Conservation (phyloP, 768 basidiomycete genomes). For the Kwoniella dendrophila region DNA sequence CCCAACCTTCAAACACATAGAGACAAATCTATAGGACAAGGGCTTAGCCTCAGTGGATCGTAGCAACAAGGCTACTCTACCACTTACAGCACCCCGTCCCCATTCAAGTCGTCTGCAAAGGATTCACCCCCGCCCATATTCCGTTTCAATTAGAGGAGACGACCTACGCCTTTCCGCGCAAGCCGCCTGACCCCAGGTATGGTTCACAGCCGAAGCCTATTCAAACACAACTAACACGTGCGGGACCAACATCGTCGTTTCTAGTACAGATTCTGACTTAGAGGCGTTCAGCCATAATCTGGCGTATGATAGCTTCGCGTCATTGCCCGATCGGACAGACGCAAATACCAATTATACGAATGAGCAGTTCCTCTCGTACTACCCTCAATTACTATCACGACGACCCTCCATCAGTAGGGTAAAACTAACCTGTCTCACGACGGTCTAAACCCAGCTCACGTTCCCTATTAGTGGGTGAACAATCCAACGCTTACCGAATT, state of each 20-base stretch:
- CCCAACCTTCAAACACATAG: slow-evolving; percentile 15
- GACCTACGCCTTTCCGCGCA: slow-evolving; percentile 60
- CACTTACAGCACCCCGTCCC: slow-evolving; percentile 69
- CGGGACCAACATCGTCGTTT: slow-evolving; percentile 72
- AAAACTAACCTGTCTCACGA: slow-evolving; percentile 74
- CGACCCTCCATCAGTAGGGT: slow-evolving; percentile 77
- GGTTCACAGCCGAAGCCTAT: slow-evolving; percentile 73
- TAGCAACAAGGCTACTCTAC: slow-evolving; percentile 79
- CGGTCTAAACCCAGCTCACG: slow-evolving; percentile 64
- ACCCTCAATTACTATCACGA: slow-evolving; percentile 76
- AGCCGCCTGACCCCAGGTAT: slow-evolving; percentile 62
- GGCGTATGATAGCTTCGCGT: slow-evolving; percentile 78
- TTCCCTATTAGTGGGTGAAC: slow-evolving; percentile 78
- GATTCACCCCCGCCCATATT: slow-evolving; percentile 68
- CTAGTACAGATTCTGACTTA: slow-evolving; percentile 79
- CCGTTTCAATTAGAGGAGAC: slow-evolving; percentile 64
- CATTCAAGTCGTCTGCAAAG: slow-evolving; percentile 78
- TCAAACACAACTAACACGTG: slow-evolving; percentile 67
- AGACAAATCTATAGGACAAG: slow-evolving; percentile 70
- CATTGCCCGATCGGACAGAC: slow-evolving; percentile 62
- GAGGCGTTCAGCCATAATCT: slow-evolving; percentile 84
- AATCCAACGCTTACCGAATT: slow-evolving; percentile 74
- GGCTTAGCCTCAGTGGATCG: slow-evolving; percentile 76
- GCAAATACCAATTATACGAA: slow-evolving; percentile 82
- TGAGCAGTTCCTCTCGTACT: slow-evolving; percentile 81